Base-by-base conservation (phyloP, 23 red algal species). In the Gracilariopsis chorda region DNA sequence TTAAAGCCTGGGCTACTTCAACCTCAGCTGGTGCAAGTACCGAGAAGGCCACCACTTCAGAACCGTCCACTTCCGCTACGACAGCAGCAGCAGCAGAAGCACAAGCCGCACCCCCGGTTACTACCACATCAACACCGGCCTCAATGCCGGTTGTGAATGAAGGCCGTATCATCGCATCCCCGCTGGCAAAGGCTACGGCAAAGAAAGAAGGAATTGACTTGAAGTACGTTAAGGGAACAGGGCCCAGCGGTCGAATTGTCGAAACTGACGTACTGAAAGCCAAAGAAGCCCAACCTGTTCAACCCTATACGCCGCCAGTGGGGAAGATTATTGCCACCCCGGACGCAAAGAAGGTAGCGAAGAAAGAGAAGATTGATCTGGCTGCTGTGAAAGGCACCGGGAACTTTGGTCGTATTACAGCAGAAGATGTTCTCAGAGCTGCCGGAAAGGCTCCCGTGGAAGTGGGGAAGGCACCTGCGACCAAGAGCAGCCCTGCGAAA, bases 341-440 rank as follows among this genome's bases (percentile, higher is more conserved):
- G 9, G 86, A 98, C 27, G 95, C 95, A 2, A 93, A 94, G 90
- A 98, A 98, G 56, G 65, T 94, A 20, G 95, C 95, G 5, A 94
- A 94, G 77, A 92, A 88, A 36, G 91, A 94, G 70, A 86, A 86
- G 61, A 94, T 98, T 40, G 83, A 94, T 28, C 87, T 98, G 42
- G 47, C 64, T 16, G 78, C 48, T 2, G 74, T 98, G 21, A 84
- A 6, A 33, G 95, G 95, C 17, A 92, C 95, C 9, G 95, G 95
- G 0, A 94, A 91, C 30, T 98, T 93, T 91, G 95, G 95, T 36
- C 88, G 95, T 25, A 93, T 99, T 7, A 95, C 94, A 28, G 84
- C 78, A 57, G 86, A 91, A 16, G 97, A 99, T 56, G 93, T 99
- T 37, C 82, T 91, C 14, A 71, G 55, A 21, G 97, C 97, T 17